Base-by-base conservation (phyloP, 495 filamentous ascomycete genomes). In the Trichoderma orchidacearum region DNA sequence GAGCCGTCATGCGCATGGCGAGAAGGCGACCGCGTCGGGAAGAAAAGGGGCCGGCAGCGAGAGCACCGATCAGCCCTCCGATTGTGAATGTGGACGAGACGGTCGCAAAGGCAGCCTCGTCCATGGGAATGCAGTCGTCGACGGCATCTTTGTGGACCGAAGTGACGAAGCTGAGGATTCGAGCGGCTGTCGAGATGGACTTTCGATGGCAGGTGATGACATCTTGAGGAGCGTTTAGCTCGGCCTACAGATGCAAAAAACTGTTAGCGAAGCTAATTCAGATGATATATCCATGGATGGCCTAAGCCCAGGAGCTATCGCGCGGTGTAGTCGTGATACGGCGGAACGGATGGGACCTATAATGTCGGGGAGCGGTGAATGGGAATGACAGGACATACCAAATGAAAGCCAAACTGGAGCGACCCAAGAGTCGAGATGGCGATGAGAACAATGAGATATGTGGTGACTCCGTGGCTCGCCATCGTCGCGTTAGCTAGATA, bases 211-310 rank as follows among this genome's bases (percentile, higher is more conserved):
- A 94, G 54, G 85, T 90, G 60, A 97, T 83, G 61, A 92, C 87
- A 65, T 86, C 81, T 76, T 95, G 84, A 11, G 93, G 93, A 29
- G 93, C 88, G 67, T 98, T 98, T 29, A 98, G 80, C 67, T 97
- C 93, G 56, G 90, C 87, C 91, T 96, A n/a, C n/a, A n/a, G n/a
- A n/a, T n/a, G n/a, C n/a, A n/a, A n/a, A n/a, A n/a, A n/a, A n/a
- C n/a, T n/a, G n/a, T n/a, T n/a, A n/a, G n/a, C n/a, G n/a, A n/a
- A n/a, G n/a, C n/a, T n/a, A n/a, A n/a, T n/a, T n/a, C n/a, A n/a
- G n/a, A n/a, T n/a, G n/a, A n/a, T n/a, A n/a, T n/a, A n/a, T n/a
- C n/a, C n/a, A n/a, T n/a, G n/a, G n/a, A n/a, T n/a, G n/a, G n/a
- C n/a, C n/a, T n/a, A n/a, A n/a, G n/a, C n/a, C n/a, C n/a, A n/a